Base-by-base conservation (phyloP, 2,329 filamentous ascomycete species). In the Aspergillus ochraceoroseus region DNA sequence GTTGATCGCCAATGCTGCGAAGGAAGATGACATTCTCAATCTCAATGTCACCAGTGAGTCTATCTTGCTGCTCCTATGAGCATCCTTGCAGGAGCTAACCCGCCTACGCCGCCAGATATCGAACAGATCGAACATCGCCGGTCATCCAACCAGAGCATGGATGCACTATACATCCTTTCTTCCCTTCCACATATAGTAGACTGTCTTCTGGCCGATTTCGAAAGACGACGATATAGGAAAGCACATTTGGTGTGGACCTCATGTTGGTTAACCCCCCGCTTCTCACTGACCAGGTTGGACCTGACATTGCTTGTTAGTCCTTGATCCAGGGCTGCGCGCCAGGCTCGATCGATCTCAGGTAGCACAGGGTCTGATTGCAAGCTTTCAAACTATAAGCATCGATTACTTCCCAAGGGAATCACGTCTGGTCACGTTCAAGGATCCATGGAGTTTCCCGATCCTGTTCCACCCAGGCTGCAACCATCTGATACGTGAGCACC, bases 11-110 rank as follows among this genome's bases (percentile, higher is more conserved):
- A 94, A 90, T 73, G 85, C 87, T 32, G 79, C 90, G 62, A 90
- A 87, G 58, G 85, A 95, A 72, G 90, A 98, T 78, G 87, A 95
- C 59, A 94, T 98, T 53, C 83, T 98, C 68, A 94, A 94, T 63
- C 81, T 88, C 68, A 95, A 95, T 64, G 86, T 98, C 66, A 90
- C 89, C 53, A 95, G 89, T 95, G 76, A 62, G 82, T 56, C 13
- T 13, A 29, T 18, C 19, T 15, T 31, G 11, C 2, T 26, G 15
- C 25, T 15, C 30, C 17, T 7, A 29, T 25, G 12, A 35, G 19
- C 13, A 17, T 28, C 28, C 9, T 29, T 44, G 27, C 44, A 51
- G 37, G 51, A 27, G 41, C 32, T 50, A 36, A 44, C 28, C 31
- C 28, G 27, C 31, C n/a, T 41, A 27, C 32, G 34, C 44, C 46